Evolutionary conservation across 2,329 filamentous ascomycete genomes (phyloP).

Genomic region (Alternaria sp.): DNA sequence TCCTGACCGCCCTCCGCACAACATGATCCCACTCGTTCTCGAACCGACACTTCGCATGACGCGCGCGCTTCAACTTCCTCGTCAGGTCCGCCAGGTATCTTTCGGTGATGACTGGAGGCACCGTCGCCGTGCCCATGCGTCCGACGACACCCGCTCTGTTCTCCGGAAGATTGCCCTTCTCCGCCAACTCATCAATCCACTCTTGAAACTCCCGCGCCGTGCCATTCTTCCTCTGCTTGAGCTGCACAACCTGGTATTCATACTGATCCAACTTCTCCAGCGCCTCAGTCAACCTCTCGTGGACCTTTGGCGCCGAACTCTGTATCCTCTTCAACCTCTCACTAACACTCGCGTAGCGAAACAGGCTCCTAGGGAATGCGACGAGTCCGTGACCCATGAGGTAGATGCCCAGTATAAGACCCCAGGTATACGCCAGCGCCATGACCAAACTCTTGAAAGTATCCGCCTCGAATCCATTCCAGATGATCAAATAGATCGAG

Average conservation of each 20-base stretch:
- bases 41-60: slow-evolving; percentile 83
- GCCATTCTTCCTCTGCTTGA: slow-evolving; percentile 81
- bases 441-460: slow-evolving; percentile 86
- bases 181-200: slow-evolving; percentile 94
- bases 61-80: slow-evolving; percentile 78
- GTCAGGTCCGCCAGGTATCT: slow-evolving; percentile 92
- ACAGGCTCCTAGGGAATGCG: slow-evolving; percentile 81
- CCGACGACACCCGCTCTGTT: slow-evolving; percentile 47
- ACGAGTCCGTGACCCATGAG: slow-evolving; percentile 98
- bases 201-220: slow-evolving; percentile 78
- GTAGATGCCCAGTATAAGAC: slow-evolving; percentile 88
- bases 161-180: slow-evolving; percentile 75
- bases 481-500: slow-evolving; percentile 81
- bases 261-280: slow-evolving; percentile 79
- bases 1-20: slow-evolving; percentile 74
- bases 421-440: slow-evolving; percentile 95
- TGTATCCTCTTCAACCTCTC: slow-evolving; percentile 78
- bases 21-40: slow-evolving; percentile 84
- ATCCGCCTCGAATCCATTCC: slow-evolving; percentile 73
- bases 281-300: slow-evolving; percentile 88
- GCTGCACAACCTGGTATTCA: slow-evolving; percentile 78
- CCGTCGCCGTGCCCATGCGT: slow-evolving; percentile 48
- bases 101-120: slow-evolving; percentile 88
- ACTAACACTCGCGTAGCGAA: slow-evolving; percentile 79
- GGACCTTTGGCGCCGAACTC: slow-evolving; percentile 76